Percentiles rank a stretch among this genome's conserved stretches.
Conservation (phyloP, 176 grass and related monocot genomes). For the Eremochloa ophiuroides region DNA sequence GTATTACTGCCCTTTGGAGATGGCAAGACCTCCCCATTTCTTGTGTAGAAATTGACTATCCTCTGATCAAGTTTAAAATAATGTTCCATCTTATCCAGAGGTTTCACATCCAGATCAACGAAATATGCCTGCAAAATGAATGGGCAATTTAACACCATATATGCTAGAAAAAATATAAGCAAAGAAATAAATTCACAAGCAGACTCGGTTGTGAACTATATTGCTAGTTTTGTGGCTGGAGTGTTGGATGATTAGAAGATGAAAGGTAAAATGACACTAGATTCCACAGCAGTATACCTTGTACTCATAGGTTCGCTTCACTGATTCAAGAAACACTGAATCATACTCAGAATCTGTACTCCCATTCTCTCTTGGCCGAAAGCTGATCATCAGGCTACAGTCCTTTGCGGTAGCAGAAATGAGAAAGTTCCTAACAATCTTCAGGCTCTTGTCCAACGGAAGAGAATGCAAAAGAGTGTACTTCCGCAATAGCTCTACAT, state of each 20-base stretch:
- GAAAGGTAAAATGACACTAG: background rate
- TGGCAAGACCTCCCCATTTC: slow-evolving; percentile 9
- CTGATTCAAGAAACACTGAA: slow-evolving; percentile 62
- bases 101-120: slow-evolving; percentile 88
- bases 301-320: slow-evolving; percentile 71
- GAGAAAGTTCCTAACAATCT: slow-evolving; percentile 75
- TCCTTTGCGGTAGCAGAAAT: slow-evolving; percentile 83
- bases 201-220: background rate
- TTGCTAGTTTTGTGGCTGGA: background rate
- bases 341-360: slow-evolving; percentile 38
- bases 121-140: slow-evolving; percentile 54
- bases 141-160: background rate
- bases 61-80: slow-evolving; percentile 74
- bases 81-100: slow-evolving; percentile 68
- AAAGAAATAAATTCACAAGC: background rate
- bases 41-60: slow-evolving; percentile 73
- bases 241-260: background rate
- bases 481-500: slow-evolving; percentile 50
- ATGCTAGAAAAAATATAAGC: background rate
- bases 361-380: slow-evolving; percentile 47
- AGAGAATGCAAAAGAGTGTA: slow-evolving; percentile 68
- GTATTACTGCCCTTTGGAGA: background rate
- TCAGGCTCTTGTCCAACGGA: slow-evolving; percentile 50
- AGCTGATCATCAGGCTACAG: slow-evolving; percentile 90
- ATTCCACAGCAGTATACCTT: slow-evolving; percentile 53